phyloP scores from a whole-genome alignment of 371 early-diverging fungal species.

The Apophysomyces trapeziformis region DNA sequence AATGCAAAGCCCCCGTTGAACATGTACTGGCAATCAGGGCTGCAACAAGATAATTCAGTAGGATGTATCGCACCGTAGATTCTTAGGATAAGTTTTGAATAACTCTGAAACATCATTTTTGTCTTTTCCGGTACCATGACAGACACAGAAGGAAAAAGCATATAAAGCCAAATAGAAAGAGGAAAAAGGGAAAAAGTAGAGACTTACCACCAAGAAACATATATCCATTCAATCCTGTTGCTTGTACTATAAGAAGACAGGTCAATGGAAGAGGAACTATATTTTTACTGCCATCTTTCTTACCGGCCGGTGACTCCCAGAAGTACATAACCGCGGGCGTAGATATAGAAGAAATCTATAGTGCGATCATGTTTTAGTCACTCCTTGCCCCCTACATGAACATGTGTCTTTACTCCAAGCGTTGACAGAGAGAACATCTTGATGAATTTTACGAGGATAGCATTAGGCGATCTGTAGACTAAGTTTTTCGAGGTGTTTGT shows the following conservation, averaged over 20 bases:
- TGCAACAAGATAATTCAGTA: constrained; percentile 30
- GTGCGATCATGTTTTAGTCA: background rate
- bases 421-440: constrained; percentile 49
- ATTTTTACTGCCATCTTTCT: background rate
- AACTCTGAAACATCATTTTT: background rate
- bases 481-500: constrained; percentile 16
- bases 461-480: constrained; percentile 45
- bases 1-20: constrained; percentile 52
- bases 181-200: background rate
- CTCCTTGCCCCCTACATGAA: background rate
- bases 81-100: constrained; percentile 22
- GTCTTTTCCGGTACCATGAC: background rate
- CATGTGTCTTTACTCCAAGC: constrained; percentile 30
- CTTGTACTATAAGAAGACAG: constrained; percentile 28
- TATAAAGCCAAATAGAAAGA: background rate
- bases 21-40: constrained; percentile 49
- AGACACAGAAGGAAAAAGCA: too few relatives aligned
- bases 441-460: constrained; percentile 36
- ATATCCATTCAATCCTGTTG: constrained; percentile 29
- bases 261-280: constrained; percentile 4
- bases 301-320: constrained; percentile 53
- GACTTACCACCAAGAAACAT: constrained; percentile 49
- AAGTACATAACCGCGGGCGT: constrained; percentile 48
- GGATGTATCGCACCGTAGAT: constrained; percentile 36
- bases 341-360: constrained; percentile 43